Evolutionary conservation across 176 grass and related monocot genomes (phyloP), one percentile per base, ranked within the genome.

Genomic region (Secale cereale): DNA sequence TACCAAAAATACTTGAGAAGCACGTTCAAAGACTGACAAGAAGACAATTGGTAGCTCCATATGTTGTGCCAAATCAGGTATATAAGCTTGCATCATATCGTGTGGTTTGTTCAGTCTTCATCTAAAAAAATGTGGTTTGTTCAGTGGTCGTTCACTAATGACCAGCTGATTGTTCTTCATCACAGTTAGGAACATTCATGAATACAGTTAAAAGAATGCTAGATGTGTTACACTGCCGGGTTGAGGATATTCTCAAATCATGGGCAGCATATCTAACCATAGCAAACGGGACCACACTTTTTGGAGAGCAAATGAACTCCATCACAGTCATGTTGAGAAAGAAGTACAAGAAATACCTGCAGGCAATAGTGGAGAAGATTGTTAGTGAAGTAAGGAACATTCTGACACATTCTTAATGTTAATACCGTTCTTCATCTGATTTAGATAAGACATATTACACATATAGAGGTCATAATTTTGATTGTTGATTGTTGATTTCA

Each of bases 121-220:
- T 43, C 40, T 43, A 43, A 43, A 43, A 41, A 43, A 43, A 73
- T 6, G 3, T 41, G 66, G 27, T 32, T 50, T 67, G 27, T 33
- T 37, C 36, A 39, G 7, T 65, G 13, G 66, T 36, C 74, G 62
- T 71, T 70, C 39, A 41, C 64, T 62, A 64, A 27, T 80, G 62
- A 80, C 23, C 65, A 70, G 59, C 76, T 80, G 67, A 33, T 8
- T 66, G 36, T 87, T 65, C 65, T 74, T 39, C 43, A 64, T 93
- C 56, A 76, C 91, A 98, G 96, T 78, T 98, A 83, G 96, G 96
- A 82, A 95, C 91, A 81, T 98, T 98, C 85, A 82, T 98, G 89
- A 95, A 93, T 84, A 90, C 93, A 23, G 71, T 98, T 25, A 95
- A 95, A 93, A 93, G 93, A 87, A 95, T 98, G 54, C 84, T 98